These are phyloP conservation scores for Ganoderma sinense DNA, from an alignment of 1,284 basidiomycete species.

Conservation along the genomic window DNA sequence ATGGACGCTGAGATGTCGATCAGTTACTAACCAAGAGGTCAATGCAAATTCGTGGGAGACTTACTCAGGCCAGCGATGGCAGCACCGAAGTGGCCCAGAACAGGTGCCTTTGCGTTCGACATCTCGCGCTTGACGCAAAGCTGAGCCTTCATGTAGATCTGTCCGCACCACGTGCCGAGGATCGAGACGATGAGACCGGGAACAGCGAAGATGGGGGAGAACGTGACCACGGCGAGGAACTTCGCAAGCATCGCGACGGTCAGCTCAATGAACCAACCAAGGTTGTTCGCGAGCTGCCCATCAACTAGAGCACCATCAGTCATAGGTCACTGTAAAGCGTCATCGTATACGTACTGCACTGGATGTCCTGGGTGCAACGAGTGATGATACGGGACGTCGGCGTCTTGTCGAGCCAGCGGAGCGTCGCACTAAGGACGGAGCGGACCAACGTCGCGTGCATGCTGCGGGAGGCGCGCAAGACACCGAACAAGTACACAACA, in stretches of 20 bases:
- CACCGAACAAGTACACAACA: constrained; percentile 46
- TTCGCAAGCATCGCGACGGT: constrained; percentile 46
- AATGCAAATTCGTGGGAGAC: constrained; percentile 21
- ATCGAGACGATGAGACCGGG: constrained; percentile 50
- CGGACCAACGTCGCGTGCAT: constrained; percentile 64
- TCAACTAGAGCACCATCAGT: constrained; percentile 39
- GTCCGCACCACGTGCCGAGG: constrained; percentile 56
- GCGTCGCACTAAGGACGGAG: constrained; percentile 59
- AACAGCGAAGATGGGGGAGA: constrained; percentile 53
- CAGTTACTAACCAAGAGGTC: too few species aligned
- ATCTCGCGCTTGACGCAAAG: constrained; percentile 81
- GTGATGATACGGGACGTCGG: constrained; percentile 63
- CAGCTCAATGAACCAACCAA: constrained; percentile 39
- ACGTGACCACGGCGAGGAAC: constrained; percentile 50
- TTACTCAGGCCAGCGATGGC: constrained; percentile 70
- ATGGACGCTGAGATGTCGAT: constrained; percentile 55
- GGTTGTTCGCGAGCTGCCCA: constrained; percentile 37
- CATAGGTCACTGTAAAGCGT: not conserved
- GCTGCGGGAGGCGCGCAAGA: constrained; percentile 57
- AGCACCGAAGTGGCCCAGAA: constrained; percentile 76
- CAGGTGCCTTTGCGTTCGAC: constrained; percentile 72
- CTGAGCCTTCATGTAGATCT: constrained; percentile 75
- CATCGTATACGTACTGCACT: constrained; percentile 41
- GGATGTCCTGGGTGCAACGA: constrained; percentile 67
- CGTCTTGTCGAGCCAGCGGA: constrained; percentile 48